These are phyloP conservation scores for Camelina neglecta DNA, from an alignment of 345 rosid genomes.

Conservation along the genomic window DNA sequence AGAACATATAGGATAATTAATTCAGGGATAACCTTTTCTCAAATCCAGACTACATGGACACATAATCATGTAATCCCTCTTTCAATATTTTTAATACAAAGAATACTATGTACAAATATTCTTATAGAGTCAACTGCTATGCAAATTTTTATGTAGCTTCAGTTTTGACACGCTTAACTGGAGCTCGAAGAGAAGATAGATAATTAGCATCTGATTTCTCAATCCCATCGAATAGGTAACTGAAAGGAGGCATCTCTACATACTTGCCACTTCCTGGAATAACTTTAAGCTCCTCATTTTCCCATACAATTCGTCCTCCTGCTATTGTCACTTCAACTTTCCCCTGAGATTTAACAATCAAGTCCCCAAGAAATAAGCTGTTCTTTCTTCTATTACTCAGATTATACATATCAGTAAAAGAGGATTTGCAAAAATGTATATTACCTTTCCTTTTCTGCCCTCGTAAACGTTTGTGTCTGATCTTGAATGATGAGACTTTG, in stretches of 20 bases:
- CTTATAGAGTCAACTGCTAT: background rate
- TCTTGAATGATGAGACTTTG: constrained; percentile 83
- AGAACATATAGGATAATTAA: too few species aligned
- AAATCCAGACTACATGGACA: background rate
- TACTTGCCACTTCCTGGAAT: constrained; percentile 78
- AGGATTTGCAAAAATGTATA: background rate
- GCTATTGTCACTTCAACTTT: constrained; percentile 94
- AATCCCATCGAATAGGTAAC: constrained; percentile 77
- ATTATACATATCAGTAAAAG: background rate
- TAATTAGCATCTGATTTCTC: constrained; percentile 81
- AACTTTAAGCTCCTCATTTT: constrained; percentile 74
- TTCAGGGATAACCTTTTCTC: too few species aligned
- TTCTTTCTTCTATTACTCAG: background rate
- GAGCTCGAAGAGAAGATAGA: constrained; percentile 76
- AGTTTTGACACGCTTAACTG: constrained; percentile 65
- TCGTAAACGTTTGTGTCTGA: constrained; percentile 87
- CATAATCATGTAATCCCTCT: background rate
- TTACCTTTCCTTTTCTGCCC: constrained; percentile 82
- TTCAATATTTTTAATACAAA: background rate
- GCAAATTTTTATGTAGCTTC: constrained; percentile 39
- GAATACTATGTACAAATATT: constrained; percentile 18
- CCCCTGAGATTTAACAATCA: constrained; percentile 55
- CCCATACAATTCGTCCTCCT: constrained; percentile 87
- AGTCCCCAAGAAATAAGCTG: constrained; percentile 4
- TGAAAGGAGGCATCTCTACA: constrained; percentile 71